Percentiles rank a stretch among this genome's conserved stretches.
These are phyloP conservation scores for Diatrype stigma DNA, from an alignment of 2,329 filamentous ascomycete genomes.

Conservation along the genomic window DNA sequence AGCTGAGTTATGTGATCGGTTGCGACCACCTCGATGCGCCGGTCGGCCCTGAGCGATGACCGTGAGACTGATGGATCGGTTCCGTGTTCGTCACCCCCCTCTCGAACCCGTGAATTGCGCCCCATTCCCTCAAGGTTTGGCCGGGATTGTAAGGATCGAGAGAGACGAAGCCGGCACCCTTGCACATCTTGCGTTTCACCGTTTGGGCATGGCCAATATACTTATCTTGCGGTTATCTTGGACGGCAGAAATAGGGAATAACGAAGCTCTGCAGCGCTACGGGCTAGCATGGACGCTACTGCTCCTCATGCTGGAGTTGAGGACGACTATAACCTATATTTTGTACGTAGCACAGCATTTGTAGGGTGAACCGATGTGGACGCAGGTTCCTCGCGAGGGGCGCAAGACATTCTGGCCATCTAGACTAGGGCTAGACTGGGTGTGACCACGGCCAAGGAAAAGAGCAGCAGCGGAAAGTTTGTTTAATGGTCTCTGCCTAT, in stretches of 20 bases:
- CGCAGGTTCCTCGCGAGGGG: conserved; percentile 12
- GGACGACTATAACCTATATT: not conserved
- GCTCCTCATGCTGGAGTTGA: not conserved
- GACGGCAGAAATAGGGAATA: not conserved
- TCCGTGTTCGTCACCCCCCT: not conserved
- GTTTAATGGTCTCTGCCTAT: conserved; percentile 9
- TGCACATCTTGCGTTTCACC: conserved; percentile 26
- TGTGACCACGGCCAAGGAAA: conserved; percentile 2
- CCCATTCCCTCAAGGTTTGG: not conserved
- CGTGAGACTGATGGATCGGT: not conserved
- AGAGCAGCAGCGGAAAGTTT: conserved; percentile 9
- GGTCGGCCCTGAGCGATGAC: not conserved
- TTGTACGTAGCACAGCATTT: not conserved
- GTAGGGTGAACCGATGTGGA: conserved; percentile 1
- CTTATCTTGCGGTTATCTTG: conserved; percentile 18
- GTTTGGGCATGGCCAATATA: conserved; percentile 21
- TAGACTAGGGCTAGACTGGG: conserved; percentile 1
- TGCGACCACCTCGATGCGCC: not conserved
- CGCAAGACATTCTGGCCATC: conserved; percentile 5
- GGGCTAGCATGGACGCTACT: not conserved
- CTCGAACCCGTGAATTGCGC: not conserved
- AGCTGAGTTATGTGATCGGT: conserved; percentile 5
- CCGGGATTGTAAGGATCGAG: conserved; percentile 1
- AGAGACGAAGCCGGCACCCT: conserved; percentile 19
- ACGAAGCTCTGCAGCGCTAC: not conserved